Evolutionary conservation across 2,329 filamentous ascomycete genomes (phyloP).

Genomic region (Xylaria sp.): DNA sequence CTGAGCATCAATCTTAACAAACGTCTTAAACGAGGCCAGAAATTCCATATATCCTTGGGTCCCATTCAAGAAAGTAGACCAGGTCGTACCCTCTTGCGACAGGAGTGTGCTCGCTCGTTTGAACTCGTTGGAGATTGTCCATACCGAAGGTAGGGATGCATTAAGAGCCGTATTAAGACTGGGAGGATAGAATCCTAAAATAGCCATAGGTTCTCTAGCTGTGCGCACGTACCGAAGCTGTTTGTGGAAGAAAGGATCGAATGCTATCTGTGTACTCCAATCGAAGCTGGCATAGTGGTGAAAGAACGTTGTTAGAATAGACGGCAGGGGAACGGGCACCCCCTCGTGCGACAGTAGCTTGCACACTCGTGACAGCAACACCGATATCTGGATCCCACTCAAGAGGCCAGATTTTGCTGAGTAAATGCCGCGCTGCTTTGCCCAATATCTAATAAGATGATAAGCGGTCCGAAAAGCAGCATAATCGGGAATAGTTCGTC

Average conservation of each 20-base stretch:
- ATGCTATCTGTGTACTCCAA: slow-evolving; percentile 65
- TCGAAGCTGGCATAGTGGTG: slow-evolving; percentile 69
- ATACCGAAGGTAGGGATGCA: slow-evolving; percentile 64
- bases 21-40: slow-evolving; percentile 62
- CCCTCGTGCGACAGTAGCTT: slow-evolving; percentile 61
- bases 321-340: slow-evolving; percentile 56
- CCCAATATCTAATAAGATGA: slow-evolving; percentile 71
- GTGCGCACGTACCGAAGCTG: slow-evolving; percentile 64
- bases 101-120: slow-evolving; percentile 58
- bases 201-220: slow-evolving; percentile 68
- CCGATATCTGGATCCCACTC: slow-evolving; percentile 71
- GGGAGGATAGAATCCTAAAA: slow-evolving; percentile 71
- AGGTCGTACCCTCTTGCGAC: slow-evolving; percentile 52
- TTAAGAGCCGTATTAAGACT: slow-evolving; percentile 68
- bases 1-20: slow-evolving; percentile 70
- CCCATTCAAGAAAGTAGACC: slow-evolving; percentile 56
- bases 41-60: slow-evolving; percentile 58
- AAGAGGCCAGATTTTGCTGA: slow-evolving; percentile 73
- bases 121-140: slow-evolving; percentile 64
- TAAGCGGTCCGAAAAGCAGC: slow-evolving; percentile 68
- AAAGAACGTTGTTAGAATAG: slow-evolving; percentile 71
- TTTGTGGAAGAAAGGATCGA: slow-evolving; percentile 70
- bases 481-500: slow-evolving; percentile 68
- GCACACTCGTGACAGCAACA: slow-evolving; percentile 69
- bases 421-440: slow-evolving; percentile 70